Percentiles rank a stretch among this genome's conserved stretches.
Conservation (phyloP, 371 early-diverging fungal genomes). For the Mortierella sp. region DNA sequence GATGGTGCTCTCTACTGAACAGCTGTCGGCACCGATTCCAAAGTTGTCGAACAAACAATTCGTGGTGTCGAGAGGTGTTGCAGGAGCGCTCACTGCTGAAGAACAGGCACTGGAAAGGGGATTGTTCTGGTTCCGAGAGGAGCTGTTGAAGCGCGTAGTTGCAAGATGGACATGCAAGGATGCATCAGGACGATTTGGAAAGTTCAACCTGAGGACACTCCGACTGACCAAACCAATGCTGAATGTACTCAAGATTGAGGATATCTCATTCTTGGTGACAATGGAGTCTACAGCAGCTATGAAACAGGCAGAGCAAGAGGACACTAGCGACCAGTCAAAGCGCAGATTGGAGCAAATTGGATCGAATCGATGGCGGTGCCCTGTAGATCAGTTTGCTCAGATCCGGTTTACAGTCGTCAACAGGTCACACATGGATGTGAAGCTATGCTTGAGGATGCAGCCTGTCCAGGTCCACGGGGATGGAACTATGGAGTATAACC, state of each 20-base stretch:
- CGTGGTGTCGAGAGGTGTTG: conserved; percentile 71
- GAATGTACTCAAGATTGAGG: conserved; percentile 66
- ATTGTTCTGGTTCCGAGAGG: conserved; percentile 84
- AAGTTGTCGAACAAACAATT: conserved; percentile 82
- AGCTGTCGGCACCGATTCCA: conserved; percentile 70
- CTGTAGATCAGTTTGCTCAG: conserved; percentile 61
- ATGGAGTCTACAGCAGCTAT: conserved; percentile 44
- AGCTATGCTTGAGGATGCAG: conserved; percentile 70
- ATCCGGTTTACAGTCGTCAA: conserved; percentile 65
- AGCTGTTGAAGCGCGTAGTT: conserved; percentile 65
- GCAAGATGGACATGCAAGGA: conserved; percentile 65
- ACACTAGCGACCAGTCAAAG: neutral
- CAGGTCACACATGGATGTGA: conserved; percentile 59
- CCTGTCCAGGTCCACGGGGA: conserved; percentile 75
- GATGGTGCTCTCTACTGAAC: conserved; percentile 62
- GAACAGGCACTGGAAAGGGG: conserved; percentile 68
- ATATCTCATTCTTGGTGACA: conserved; percentile 63
- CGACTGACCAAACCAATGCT: conserved; percentile 63
- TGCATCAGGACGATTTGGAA: conserved; percentile 60
- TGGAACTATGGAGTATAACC: conserved; percentile 72
- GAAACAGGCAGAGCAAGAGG: conserved; percentile 1
- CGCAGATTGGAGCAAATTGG: conserved; percentile 45
- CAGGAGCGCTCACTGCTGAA: conserved; percentile 59
- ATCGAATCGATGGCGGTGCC: conserved; percentile 61
- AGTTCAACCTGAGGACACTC: conserved; percentile 63